These are phyloP conservation scores for Chamaenerion angustifolium DNA, from an alignment of 345 rosid genomes.

Conservation along the genomic window DNA sequence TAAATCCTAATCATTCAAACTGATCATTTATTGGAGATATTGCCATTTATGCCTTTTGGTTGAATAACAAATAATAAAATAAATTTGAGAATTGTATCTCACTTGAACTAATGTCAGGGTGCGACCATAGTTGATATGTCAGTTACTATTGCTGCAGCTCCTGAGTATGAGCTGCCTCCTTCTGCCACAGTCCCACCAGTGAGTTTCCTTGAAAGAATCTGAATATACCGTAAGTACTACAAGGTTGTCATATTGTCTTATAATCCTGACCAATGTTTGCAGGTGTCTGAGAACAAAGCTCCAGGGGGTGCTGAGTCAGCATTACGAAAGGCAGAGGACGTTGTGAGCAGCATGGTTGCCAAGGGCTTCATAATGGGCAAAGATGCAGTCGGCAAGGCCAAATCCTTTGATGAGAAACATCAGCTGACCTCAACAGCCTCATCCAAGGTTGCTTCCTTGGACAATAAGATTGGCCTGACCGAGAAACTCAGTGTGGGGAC, in stretches of 20 bases:
- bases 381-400: slow-evolving; percentile 70
- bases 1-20: no score
- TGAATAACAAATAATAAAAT: no score
- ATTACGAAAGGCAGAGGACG: slow-evolving; percentile 80
- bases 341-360: slow-evolving; percentile 83
- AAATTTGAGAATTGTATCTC: no score
- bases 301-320: slow-evolving; percentile 31
- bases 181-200: slow-evolving; percentile 34
- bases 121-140: slow-evolving; percentile 77
- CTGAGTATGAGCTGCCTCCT: slow-evolving; percentile 49
- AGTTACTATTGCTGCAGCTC: slow-evolving; percentile 54
- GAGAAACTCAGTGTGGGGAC: slow-evolving; percentile 73
- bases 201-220: slow-evolving; percentile 3
- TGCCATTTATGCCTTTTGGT: no score
- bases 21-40: no score
- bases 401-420: slow-evolving; percentile 68
- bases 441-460: slow-evolving; percentile 62
- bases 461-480: slow-evolving; percentile 63
- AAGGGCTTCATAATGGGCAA: slow-evolving; percentile 78
- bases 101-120: slow-evolving; percentile 28
- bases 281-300: slow-evolving; percentile 26
- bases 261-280: slow-evolving; percentile 8
- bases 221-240: slow-evolving; percentile 1
- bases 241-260: neutral
- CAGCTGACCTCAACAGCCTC: slow-evolving; percentile 71